Percentiles rank a stretch among this genome's conserved stretches.
phyloP scores from a whole-genome alignment of 805 yeast species.

The Jamesozyma piceae region DNA sequence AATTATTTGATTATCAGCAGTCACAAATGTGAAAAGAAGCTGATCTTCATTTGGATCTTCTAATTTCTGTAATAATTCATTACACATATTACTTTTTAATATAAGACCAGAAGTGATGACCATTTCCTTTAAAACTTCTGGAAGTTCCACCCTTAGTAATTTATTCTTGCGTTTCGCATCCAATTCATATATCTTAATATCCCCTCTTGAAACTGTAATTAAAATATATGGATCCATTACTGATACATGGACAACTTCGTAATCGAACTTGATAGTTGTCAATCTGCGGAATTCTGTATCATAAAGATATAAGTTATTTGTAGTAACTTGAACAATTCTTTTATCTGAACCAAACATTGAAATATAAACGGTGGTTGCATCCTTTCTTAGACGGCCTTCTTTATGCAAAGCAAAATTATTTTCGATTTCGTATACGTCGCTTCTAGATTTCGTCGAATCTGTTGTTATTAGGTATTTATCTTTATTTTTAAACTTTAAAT shows the following conservation, averaged over 20 bases:
- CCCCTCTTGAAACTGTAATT: slow-evolving; percentile 61
- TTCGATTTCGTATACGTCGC: slow-evolving; percentile 58
- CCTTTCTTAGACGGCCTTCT: slow-evolving; percentile 52
- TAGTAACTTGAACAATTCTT: slow-evolving; percentile 65
- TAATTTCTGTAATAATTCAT: slow-evolving; percentile 30
- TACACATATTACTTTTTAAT: slow-evolving; percentile 40
- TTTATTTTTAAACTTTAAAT: slow-evolving; percentile 37
- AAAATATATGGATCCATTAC: slow-evolving; percentile 55
- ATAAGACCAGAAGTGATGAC: slow-evolving; percentile 66
- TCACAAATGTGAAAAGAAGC: slow-evolving; percentile 51
- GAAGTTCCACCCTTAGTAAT: slow-evolving; percentile 30
- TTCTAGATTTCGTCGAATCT: slow-evolving; percentile 50
- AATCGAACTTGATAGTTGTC: slow-evolving; percentile 43
- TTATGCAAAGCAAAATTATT: slow-evolving; percentile 53
- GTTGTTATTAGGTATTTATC: slow-evolving; percentile 63
- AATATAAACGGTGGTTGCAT: slow-evolving; percentile 56
- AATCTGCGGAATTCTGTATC: slow-evolving; percentile 50
- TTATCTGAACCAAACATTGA: slow-evolving; percentile 48
- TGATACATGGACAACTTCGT: slow-evolving; percentile 55
- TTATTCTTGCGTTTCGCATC: slow-evolving; percentile 31
- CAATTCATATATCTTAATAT: slow-evolving; percentile 48
- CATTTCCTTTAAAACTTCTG: slow-evolving; percentile 33
- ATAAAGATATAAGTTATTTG: slow-evolving; percentile 52
- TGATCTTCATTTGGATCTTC: slow-evolving; percentile 21
- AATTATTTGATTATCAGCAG: slow-evolving; percentile 68